phyloP scores from a whole-genome alignment of 108 stramenopile species.

The Cyclotella atomus region DNA sequence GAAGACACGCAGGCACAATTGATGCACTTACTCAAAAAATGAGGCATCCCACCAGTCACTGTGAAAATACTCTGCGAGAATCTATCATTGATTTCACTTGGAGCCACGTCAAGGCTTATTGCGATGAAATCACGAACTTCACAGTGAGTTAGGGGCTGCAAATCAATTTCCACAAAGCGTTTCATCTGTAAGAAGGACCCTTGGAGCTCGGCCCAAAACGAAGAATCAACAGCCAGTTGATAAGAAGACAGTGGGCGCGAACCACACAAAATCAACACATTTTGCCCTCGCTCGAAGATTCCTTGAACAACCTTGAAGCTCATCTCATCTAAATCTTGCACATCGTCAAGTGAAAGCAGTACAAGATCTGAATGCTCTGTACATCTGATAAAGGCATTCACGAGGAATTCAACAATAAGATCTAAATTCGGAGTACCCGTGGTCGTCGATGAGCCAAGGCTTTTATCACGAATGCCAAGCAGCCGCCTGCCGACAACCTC shows the following conservation, averaged over 20 bases:
- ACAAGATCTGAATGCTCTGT: slow-evolving; percentile 55
- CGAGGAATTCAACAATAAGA: slow-evolving; percentile 63
- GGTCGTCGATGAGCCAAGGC: not conserved
- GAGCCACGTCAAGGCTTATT: slow-evolving; percentile 37
- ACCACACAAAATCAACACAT: slow-evolving; percentile 64
- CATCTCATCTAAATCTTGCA: slow-evolving; percentile 67
- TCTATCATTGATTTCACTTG: slow-evolving; percentile 48
- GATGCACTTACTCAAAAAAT: slow-evolving; percentile 48
- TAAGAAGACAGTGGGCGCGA: slow-evolving; percentile 38
- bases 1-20: not conserved
- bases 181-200: slow-evolving; percentile 11
- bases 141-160: slow-evolving; percentile 46
- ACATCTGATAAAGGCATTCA: slow-evolving; percentile 60
- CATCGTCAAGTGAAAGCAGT: slow-evolving; percentile 71
- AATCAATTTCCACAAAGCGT: slow-evolving; percentile 50
- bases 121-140: slow-evolving; percentile 62
- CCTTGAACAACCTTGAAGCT: slow-evolving; percentile 67
- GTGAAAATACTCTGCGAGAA: slow-evolving; percentile 50
- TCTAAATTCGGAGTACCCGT: slow-evolving; percentile 39
- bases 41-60: slow-evolving; percentile 71
- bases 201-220: slow-evolving; percentile 60
- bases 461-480: slow-evolving; percentile 34
- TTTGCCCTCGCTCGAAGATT: slow-evolving; percentile 51
- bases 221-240: slow-evolving; percentile 37
- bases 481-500: slow-evolving; percentile 57